Percentiles rank a stretch among this genome's conserved stretches.
Evolutionary conservation across 179 eudicot genomes (phyloP).

Genomic region (Actinidia arguta): DNA sequence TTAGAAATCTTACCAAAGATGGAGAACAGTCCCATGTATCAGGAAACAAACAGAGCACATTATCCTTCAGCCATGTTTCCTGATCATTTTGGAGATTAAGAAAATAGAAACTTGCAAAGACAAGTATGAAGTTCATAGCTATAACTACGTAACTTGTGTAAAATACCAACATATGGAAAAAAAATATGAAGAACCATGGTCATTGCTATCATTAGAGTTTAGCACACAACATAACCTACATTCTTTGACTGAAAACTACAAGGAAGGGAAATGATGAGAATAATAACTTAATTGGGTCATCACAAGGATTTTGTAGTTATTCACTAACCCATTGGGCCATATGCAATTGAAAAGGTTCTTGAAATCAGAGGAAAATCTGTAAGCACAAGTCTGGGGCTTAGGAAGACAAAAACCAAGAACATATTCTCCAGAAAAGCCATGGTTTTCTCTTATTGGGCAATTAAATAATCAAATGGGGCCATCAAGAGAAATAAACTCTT

Average conservation of each 20-base stretch:
- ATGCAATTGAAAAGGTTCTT: slow-evolving; percentile 3
- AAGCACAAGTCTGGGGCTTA: slow-evolving; percentile 4
- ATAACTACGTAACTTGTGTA: background rate
- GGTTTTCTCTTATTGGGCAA: background rate
- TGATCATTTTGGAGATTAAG: slow-evolving; percentile 35
- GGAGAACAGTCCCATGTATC: slow-evolving; percentile 91
- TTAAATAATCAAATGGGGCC: slow-evolving; percentile 3
- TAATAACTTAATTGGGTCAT: background rate
- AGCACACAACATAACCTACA: background rate
- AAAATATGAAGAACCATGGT: background rate
- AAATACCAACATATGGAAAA: slow-evolving; percentile 17
- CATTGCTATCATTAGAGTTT: background rate
- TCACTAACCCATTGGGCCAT: background rate
- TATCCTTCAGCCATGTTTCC: slow-evolving; percentile 92
- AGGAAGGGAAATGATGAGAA: background rate
- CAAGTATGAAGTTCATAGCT: background rate
- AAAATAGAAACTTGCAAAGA: background rate
- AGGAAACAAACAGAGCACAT: slow-evolving; percentile 79
- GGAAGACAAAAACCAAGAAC: slow-evolving; percentile 10
- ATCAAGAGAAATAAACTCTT: background rate
- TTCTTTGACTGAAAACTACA: background rate
- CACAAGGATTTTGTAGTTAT: background rate
- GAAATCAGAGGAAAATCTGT: background rate
- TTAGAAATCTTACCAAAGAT: slow-evolving; percentile 69
- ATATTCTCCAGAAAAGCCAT: background rate